Evolutionary conservation across 345 rosid species (phyloP).

Genomic region (Hibiscus mutabilis): DNA sequence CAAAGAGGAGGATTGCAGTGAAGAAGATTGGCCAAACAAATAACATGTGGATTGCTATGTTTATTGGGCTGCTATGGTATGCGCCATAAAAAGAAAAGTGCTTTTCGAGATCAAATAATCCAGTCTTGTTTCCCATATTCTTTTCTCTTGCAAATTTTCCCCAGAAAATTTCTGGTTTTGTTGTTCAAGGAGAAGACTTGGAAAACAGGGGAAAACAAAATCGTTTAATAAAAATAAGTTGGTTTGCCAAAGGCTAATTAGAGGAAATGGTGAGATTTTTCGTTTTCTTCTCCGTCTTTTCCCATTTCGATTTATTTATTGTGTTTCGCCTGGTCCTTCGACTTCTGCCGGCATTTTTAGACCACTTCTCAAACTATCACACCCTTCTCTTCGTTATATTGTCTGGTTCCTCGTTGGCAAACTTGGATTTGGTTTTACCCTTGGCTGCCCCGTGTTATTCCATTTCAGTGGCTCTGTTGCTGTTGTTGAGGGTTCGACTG

Average conservation of each 20-base stretch:
- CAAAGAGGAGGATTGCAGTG: constrained; percentile 41
- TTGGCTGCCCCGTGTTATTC: too few species aligned
- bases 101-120: constrained; percentile 43
- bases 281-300: too few species aligned
- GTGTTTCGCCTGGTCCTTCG: too few species aligned
- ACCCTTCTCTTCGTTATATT: too few species aligned
- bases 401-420: too few species aligned
- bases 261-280: too few species aligned
- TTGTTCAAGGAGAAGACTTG: not conserved
- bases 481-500: too few species aligned
- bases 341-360: too few species aligned
- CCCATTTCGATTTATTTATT: too few species aligned
- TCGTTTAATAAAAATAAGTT: not conserved
- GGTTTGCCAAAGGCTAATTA: not conserved
- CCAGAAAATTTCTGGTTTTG: not conserved
- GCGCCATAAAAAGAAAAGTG: constrained; percentile 53
- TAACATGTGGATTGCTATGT: constrained; percentile 41
- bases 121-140: constrained; percentile 31
- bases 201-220: not conserved
- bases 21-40: constrained; percentile 64
- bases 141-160: constrained; percentile 9
- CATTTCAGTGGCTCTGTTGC: too few species aligned
- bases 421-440: too few species aligned
- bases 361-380: too few species aligned
- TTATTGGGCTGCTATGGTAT: constrained; percentile 38